Conservation (phyloP, 1,284 basidiomycete species). For the Leucocoprinus gongylophorus region DNA sequence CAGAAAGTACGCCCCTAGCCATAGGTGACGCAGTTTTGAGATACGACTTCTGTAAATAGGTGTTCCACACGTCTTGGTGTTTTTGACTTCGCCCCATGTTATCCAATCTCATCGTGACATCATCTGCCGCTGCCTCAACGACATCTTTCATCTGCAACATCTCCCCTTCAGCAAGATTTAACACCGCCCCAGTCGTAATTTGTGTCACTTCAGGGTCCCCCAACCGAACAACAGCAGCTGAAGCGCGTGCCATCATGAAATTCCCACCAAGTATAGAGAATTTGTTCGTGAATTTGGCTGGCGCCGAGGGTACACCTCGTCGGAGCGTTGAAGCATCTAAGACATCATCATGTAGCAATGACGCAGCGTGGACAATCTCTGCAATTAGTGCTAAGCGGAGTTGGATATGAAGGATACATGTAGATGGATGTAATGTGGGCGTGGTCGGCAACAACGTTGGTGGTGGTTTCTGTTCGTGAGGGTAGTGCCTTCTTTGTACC, state of each 20-base stretch:
- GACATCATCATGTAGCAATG: conserved; percentile 97
- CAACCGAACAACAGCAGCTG: conserved; percentile 79
- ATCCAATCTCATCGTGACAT: conserved; percentile 6
- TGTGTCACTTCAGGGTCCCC: conserved; percentile 89
- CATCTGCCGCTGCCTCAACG: conserved; percentile 1
- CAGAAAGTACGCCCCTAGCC: conserved; percentile 87
- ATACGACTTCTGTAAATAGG: conserved; percentile 94
- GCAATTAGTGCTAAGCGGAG: conserved; percentile 90
- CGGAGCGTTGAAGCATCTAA: conserved; percentile 85
- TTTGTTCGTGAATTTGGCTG: conserved; percentile 89
- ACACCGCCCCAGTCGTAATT: conserved; percentile 86
- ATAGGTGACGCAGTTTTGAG: conserved; percentile 95
- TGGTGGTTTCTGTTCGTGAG: conserved; percentile 11
- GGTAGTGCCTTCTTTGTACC: conserved; percentile 20
- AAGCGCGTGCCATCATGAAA: conserved; percentile 89
- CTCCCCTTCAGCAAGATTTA: conserved; percentile 97
- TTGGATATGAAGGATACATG: conserved; percentile 73
- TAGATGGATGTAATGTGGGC: conserved; percentile 18
- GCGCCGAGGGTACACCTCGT: conserved; percentile 78
- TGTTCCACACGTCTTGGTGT: conserved; percentile 62
- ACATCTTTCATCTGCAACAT: conserved; percentile 82
- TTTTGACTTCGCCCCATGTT: conserved; percentile 9
- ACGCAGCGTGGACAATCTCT: conserved; percentile 99
- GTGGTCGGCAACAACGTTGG: conserved; percentile 58
- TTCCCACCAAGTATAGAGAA: conserved; percentile 93